Evolutionary conservation across 208 protist species (phyloP), one percentile per base, ranked within the genome.

Genomic region (Leishmania martiniquensis): DNA sequence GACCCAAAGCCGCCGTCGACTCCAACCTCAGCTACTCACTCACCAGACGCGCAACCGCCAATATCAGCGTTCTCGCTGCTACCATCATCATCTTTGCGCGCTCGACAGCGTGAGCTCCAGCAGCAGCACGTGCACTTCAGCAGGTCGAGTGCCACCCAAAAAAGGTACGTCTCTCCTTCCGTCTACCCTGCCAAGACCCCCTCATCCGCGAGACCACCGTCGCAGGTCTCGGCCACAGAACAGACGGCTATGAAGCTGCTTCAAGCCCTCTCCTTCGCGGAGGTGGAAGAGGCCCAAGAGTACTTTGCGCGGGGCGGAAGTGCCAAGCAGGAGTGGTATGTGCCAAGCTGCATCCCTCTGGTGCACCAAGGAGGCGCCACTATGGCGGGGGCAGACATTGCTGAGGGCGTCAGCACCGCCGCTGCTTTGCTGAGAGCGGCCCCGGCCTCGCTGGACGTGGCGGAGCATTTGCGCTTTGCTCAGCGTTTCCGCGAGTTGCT

Each of bases 171-270:
- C 10, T 39, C 52, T 44, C 25, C 70, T 39, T 2, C 70, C 65
- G 13, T 17, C n/a, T 1, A 51, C 65, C 12, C 65, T 59, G 1
- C 57, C n/a, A 17, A 42, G 25, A 54, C 39, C 10, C 29, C 65
- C 15, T 20, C 20, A 17, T 22, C 52, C 9, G 70, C 70, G 65
- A 32, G 22, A n/a, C 70, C 25, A 37, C 6, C 52, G 7, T 44
- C 70, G 22, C 32, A 1, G 45, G 2, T 45, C 3, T 0, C 51
- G 17, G 52, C 47, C 1, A 22, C 70, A 44, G 70, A 74, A n/a
- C 70, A 47, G 34, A 44, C 51, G 34, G 76, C 69, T 37, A 51
- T 79, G 75, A 37, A 69, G 49, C 80, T 79, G 17, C 80, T 83
- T 4, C 80, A 71, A 34, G 60, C 34, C 25, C 60, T 83, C 57